Evolutionary conservation across 768 basidiomycete genomes (phyloP).

Genomic region (Filobasidium wieringae): DNA sequence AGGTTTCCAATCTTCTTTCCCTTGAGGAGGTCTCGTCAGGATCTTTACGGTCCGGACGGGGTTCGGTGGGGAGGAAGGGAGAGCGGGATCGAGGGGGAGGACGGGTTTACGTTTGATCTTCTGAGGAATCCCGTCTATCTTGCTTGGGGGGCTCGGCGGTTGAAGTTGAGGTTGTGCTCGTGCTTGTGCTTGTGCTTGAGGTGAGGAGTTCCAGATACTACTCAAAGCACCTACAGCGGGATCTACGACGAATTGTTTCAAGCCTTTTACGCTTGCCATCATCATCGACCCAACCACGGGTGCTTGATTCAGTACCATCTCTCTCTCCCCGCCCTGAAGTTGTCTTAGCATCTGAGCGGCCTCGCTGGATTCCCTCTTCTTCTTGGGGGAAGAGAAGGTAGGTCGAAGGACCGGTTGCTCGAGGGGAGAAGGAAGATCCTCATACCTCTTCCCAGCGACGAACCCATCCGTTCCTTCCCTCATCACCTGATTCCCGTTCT

Average conservation of each 20-base stretch:
- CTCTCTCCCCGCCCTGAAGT: background rate
- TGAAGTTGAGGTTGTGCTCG: too few species aligned
- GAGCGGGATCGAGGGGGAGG: too few species aligned
- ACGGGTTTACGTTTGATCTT: background rate
- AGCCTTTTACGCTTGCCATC: background rate
- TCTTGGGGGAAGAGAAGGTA: background rate
- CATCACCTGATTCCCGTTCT: background rate
- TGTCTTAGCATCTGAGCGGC: background rate
- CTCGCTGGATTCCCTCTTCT: background rate
- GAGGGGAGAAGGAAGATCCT: background rate
- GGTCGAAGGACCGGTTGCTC: background rate
- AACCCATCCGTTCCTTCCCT: background rate
- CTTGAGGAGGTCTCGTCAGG: background rate
- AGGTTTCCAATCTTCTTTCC: background rate
- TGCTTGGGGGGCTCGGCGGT: too few species aligned
- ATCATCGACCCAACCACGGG: too few species aligned
- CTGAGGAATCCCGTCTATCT: background rate
- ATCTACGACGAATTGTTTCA: background rate
- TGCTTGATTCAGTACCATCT: background rate
- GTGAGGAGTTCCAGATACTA: background rate
- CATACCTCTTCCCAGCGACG: background rate
- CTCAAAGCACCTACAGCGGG: background rate
- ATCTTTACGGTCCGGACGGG: background rate
- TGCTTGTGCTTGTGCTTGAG: too few species aligned
- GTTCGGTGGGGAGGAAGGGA: background rate